Conservation (phyloP, 192 early-diverging fungal genomes). For the Phlyctochytrium arcticum region DNA sequence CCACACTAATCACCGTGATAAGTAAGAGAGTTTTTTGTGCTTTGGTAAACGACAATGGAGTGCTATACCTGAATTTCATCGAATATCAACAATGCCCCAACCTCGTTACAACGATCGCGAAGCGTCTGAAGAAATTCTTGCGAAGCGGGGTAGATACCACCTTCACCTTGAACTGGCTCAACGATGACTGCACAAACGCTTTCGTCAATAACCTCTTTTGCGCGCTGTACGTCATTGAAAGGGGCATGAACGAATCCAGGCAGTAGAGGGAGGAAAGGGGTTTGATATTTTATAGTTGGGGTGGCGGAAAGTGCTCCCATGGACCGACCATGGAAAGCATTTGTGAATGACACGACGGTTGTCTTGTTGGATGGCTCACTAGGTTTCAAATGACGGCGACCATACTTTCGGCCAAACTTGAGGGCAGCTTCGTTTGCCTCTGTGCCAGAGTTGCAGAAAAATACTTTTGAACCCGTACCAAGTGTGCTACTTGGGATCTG, state of each 20-base stretch:
- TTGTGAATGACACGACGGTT: constrained; percentile 78
- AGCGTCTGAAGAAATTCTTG: constrained; percentile 75
- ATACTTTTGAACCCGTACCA: constrained; percentile 64
- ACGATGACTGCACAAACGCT: constrained; percentile 89
- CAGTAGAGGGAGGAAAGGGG: constrained; percentile 86
- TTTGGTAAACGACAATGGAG: neutral
- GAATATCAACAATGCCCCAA: constrained; percentile 85
- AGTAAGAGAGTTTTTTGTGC: too few relatives aligned
- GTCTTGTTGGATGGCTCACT: constrained; percentile 56
- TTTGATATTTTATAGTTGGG: constrained; percentile 88
- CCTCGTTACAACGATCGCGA: constrained; percentile 75
- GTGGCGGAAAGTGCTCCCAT: constrained; percentile 97
- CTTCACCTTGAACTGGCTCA: constrained; percentile 97
- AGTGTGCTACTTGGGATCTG: neutral
- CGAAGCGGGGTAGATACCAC: constrained; percentile 74
- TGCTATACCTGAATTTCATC: constrained; percentile 86
- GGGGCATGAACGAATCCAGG: constrained; percentile 72
- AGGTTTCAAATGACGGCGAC: constrained; percentile 47
- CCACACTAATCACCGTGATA: constrained; percentile 76
- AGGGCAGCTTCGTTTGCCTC: constrained; percentile 95
- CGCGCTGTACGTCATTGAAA: constrained; percentile 69
- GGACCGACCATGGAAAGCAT: constrained; percentile 95
- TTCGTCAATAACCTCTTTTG: constrained; percentile 63
- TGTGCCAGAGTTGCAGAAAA: constrained; percentile 95
- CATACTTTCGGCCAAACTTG: constrained; percentile 94